These are phyloP conservation scores for Tetradesmus obliquus DNA, from an alignment of 139 green algal genomes.

Conservation along the genomic window DNA sequence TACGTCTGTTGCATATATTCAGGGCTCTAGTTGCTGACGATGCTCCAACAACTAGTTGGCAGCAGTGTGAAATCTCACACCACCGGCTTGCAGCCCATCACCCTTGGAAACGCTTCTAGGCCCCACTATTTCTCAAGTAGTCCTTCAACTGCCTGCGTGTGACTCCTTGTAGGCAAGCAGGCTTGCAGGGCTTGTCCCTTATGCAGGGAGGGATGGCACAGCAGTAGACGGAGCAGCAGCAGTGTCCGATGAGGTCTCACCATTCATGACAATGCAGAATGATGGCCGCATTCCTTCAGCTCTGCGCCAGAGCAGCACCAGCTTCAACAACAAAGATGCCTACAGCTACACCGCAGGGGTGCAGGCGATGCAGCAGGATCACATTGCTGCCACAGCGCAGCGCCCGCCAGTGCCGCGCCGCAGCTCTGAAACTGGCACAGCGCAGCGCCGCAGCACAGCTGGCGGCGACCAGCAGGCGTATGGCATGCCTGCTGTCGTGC, in stretches of 20 bases:
- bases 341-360: not conserved
- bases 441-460: not conserved
- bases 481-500: not conserved
- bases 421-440: not conserved
- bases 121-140: not conserved
- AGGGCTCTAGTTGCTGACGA: not conserved
- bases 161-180: not conserved
- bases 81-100: not conserved
- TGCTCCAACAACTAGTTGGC: not conserved
- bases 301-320: not conserved
- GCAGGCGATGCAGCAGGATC: not conserved
- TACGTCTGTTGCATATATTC: not conserved
- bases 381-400: not conserved
- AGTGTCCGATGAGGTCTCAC: not conserved
- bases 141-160: not conserved
- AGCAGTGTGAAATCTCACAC: not conserved
- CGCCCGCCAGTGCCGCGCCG: not conserved
- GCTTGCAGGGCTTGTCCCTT: not conserved
- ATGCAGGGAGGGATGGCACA: not conserved
- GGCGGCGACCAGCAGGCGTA: not conserved
- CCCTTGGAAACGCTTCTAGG: not conserved
- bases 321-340: not conserved
- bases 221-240: not conserved
- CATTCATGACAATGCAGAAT: conserved; percentile 7
- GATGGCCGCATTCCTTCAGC: not conserved